Evolutionary conservation across 2,329 filamentous ascomycete species (phyloP), one percentile per base, ranked within the genome.

Genomic region (Sporothrix curviconia): DNA sequence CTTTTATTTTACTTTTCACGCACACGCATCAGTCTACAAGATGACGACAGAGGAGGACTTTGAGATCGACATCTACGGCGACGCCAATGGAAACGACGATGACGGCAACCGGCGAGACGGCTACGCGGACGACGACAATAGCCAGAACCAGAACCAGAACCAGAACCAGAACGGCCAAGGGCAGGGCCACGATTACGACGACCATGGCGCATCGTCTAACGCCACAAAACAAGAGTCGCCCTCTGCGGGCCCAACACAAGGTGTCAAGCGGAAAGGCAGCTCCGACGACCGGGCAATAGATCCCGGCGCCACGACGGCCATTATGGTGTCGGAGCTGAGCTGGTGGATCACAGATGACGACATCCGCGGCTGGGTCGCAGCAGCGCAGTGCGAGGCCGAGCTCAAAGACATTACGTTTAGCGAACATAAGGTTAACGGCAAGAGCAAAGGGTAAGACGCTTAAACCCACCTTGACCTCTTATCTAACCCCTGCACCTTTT

Each of bases 291-390:
- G 82, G 24, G 78, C 79, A 4, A 75, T 84, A 51, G 83, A 86
- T 60, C 76, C 79, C 2, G 75, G 75, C 57, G 82, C 83, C 2
- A 85, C 82, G 1, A 78, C 84, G 24, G 91, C 92, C 0, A 74
- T 97, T 30, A 84, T 95, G 70, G 83, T 97, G 55, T 92, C 90
- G 3, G 94, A 97, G 51, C 77, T 99, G 9, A 88, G 89, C 70
- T 99, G 94, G 94, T 97, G 92, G 92, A 92, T 86, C 30, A 95
- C 89, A 2, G 94, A 99, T 68, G 94, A 99, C 67, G 91, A 97
- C 65, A 83, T 99, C 57, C 87, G 94, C 55, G 89, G 87, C 52
- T 96, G 91, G 89, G 79, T 88, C 24, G 84, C 85, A 63, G 81
- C 89, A 63, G 89, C 87, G n/a, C 82, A 81, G 2, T 89, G 84